phyloP scores from a whole-genome alignment of 2,329 filamentous ascomycete genomes.

The Colletotrichum incanum region DNA sequence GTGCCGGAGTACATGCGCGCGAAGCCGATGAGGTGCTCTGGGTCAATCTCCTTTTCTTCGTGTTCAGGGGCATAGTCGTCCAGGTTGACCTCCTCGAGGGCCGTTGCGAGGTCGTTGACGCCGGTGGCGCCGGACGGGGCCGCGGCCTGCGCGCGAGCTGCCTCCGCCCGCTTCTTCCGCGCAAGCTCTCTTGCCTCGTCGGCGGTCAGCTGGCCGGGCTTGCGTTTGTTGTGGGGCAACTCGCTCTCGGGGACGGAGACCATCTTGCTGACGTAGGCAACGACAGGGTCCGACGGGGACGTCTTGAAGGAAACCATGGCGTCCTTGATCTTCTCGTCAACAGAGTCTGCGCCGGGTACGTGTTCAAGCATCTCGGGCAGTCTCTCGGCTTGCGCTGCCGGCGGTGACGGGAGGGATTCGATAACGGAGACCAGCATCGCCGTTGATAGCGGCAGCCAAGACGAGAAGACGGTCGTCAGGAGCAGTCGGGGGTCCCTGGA shows the following conservation, averaged over 20 bases:
- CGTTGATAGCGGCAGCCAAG: constrained; percentile 94
- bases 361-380: constrained; percentile 84
- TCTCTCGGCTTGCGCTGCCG: constrained; percentile 82
- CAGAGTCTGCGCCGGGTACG: constrained; percentile 82
- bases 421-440: constrained; percentile 94
- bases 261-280: constrained; percentile 99
- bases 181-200: constrained; percentile 93
- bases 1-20: constrained; percentile 94
- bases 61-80: constrained; percentile 65
- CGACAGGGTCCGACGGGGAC: constrained; percentile 80
- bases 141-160: constrained; percentile 82
- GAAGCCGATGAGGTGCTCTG: constrained; percentile 94
- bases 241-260: constrained; percentile 95
- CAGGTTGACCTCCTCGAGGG: constrained; percentile 74
- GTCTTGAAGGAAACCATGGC: constrained; percentile 88
- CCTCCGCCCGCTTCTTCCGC: constrained; percentile 89
- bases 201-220: constrained; percentile 80
- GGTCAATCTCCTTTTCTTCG: constrained; percentile 75
- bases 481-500: constrained; percentile 88
- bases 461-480: constrained; percentile 87
- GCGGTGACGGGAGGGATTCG: constrained; percentile 91
- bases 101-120: constrained; percentile 70
- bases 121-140: constrained; percentile 60
- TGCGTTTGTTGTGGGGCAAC: constrained; percentile 86
- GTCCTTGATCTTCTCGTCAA: constrained; percentile 79